These are phyloP conservation scores for Waltiozyma solani DNA, from an alignment of 1,139 yeast species.

Conservation along the genomic window DNA sequence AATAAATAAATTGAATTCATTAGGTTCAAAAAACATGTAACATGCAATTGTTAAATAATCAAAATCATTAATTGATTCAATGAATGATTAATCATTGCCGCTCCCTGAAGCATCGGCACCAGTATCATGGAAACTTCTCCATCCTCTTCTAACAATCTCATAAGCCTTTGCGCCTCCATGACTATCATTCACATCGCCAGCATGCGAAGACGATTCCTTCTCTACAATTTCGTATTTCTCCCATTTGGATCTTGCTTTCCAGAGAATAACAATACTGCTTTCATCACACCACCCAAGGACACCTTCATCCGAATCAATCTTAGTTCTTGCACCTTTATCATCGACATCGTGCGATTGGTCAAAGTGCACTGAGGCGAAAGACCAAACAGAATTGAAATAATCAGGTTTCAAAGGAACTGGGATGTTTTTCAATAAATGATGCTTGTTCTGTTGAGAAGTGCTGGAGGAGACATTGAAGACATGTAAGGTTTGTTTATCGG, in stretches of 20 bases:
- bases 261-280: conserved; percentile 53
- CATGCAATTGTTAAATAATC: too few species aligned
- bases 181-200: conserved; percentile 49
- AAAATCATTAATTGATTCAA: too few species aligned
- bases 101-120: too few species aligned
- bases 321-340: conserved; percentile 37
- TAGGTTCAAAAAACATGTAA: too few species aligned
- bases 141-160: conserved; percentile 64
- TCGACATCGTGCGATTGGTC: conserved; percentile 20
- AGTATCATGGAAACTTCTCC: conserved; percentile 48
- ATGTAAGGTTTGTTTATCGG: conserved; percentile 86
- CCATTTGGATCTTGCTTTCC: conserved; percentile 72
- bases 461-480: conserved; percentile 45
- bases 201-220: conserved; percentile 21
- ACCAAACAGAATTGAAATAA: conserved; percentile 84
- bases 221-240: conserved; percentile 72
- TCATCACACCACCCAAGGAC: conserved; percentile 74
- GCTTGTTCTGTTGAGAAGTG: conserved; percentile 35
- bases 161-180: conserved; percentile 25
- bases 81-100: too few species aligned
- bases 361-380: conserved; percentile 73
- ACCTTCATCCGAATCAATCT: neutral
- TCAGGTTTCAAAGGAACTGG: conserved; percentile 55
- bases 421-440: conserved; percentile 58
- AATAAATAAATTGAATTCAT: too few species aligned